These are phyloP conservation scores for Metschnikowia dekortorum DNA, from an alignment of 805 yeast genomes.

Conservation along the genomic window DNA sequence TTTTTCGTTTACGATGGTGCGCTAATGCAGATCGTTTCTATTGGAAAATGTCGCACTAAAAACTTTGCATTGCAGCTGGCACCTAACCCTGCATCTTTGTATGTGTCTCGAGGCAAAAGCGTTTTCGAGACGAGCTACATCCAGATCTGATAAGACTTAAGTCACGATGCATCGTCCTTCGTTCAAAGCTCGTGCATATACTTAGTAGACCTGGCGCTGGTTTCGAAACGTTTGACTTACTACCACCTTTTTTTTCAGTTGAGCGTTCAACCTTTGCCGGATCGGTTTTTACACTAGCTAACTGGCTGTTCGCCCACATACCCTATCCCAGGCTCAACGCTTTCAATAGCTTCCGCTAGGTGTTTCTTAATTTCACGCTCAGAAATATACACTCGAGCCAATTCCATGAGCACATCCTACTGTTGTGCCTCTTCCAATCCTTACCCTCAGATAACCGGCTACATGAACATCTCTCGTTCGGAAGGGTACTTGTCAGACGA, in stretches of 20 bases:
- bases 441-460: background rate
- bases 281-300: background rate
- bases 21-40: slow-evolving; percentile 2
- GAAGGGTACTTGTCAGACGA: slow-evolving; percentile 1
- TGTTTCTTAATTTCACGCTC: background rate
- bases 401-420: background rate
- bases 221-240: background rate
- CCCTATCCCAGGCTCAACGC: background rate
- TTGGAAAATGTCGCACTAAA: slow-evolving; percentile 1
- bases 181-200: background rate
- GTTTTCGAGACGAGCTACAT: slow-evolving; percentile 3
- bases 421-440: background rate
- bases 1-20: background rate
- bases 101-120: background rate
- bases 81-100: slow-evolving; percentile 2
- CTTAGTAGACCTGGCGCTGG: background rate
- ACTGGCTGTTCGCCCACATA: too few species aligned
- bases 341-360: background rate
- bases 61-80: slow-evolving; percentile 2
- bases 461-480: background rate
- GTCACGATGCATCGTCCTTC: background rate
- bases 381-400: background rate
- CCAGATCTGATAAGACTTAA: slow-evolving; percentile 5
- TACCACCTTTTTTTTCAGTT: background rate
- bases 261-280: background rate